phyloP scores from a whole-genome alignment of 208 protist genomes.

The Paratrypanosoma confusum region DNA sequence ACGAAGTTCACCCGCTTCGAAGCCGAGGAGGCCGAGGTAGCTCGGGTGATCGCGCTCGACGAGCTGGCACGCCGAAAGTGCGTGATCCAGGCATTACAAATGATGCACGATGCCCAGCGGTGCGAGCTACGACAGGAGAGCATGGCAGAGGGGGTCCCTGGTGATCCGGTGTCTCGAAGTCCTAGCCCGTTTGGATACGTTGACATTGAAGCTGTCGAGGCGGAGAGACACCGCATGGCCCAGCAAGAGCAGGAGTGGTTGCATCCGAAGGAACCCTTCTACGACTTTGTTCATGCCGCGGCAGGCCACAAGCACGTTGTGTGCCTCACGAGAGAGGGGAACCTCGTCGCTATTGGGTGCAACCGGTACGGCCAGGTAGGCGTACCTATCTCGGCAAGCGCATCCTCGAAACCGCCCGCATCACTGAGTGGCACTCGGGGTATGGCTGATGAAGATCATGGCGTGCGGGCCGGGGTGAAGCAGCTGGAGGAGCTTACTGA shows the following conservation, averaged over 20 bases:
- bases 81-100: not conserved
- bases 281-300: slow-evolving; percentile 14
- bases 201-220: not conserved
- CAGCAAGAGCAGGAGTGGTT: not conserved
- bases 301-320: slow-evolving; percentile 52
- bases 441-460: not conserved
- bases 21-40: slow-evolving; percentile 17
- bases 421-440: not conserved
- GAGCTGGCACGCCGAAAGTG: not conserved
- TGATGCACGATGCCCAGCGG: too few species aligned
- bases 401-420: too few species aligned
- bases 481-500: too few species aligned
- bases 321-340: slow-evolving; percentile 46
- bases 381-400: too few species aligned
- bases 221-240: not conserved
- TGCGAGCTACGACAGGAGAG: too few species aligned
- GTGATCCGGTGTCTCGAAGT: too few species aligned
- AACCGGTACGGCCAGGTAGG: slow-evolving; percentile 45
- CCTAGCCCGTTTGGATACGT: too few species aligned
- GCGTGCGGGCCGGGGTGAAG: not conserved
- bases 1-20: slow-evolving; percentile 51
- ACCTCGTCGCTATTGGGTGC: slow-evolving; percentile 52
- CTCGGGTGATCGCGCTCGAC: not conserved
- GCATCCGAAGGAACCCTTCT: slow-evolving; percentile 21
- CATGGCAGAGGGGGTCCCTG: too few species aligned